Base-by-base conservation (phyloP, 2,329 filamentous ascomycete species). In the Hypomyces perniciosus region DNA sequence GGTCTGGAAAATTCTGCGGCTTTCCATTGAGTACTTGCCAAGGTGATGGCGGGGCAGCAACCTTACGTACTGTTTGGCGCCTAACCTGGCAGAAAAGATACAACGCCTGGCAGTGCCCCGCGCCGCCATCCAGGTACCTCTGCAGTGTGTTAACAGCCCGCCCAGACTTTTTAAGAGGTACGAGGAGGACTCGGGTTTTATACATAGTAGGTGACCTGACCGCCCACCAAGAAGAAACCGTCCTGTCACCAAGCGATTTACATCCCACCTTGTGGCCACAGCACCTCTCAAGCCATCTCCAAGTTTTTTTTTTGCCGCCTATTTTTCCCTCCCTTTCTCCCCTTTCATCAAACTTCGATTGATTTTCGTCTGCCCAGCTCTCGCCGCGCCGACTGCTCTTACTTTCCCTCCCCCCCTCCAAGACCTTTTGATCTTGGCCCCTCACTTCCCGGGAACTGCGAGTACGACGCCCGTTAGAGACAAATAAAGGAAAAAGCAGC, bases 1-100 rank as follows among this genome's bases (percentile, higher is more conserved):
- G 31, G 43, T 61, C 57, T 59, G 51, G 59, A 61, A 61, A 60
- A 59, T 61, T 62, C 60, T 61, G 46, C 51, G 50, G 38, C 50
- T 46, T 62, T 62, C 60, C 50, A 61, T 44, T 45, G 12, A 48
- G 46, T 52, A 54, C 57, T 46, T 56, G 39, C 13, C 20, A n/a
- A 2, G 8, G 12, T 8, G 9, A 51, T 54, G 56, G 55, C 54
- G 54, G 59, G 58, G 57, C 51, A 42, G 8, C 34, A 39, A n/a
- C 6, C 5, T 6, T 27, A 44, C 27, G 55, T 57, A 56, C 41
- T 1, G 12, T 39, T 52, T 42, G 13, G 52, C 48, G 7, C 37
- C 30, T 5, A 20, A 4, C 9, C 7, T 13, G 8, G 43, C 46
- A 30, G 8, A 2, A n/a, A 27, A n/a, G 35, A 27, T 57, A 57